Evolutionary conservation across 1,284 basidiomycete species (phyloP), one percentile per base, ranked within the genome.

Genomic region (Megacollybia platyphylla): DNA sequence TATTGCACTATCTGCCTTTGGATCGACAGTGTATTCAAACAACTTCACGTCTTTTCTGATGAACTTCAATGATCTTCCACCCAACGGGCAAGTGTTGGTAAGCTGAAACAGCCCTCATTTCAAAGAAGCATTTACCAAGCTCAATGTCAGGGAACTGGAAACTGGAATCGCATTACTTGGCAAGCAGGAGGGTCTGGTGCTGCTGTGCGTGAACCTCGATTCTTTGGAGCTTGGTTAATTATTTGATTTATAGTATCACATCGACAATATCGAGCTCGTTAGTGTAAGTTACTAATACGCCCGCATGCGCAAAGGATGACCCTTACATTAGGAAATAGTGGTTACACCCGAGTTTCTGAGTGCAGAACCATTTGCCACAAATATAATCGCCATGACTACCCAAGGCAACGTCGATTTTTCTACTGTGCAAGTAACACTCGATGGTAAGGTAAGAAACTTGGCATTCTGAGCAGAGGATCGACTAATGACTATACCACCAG

Each of bases 121-220:
- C 34, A 29, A 26, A 41, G 34, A 13, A 8, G 40, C 24, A 7
- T 18, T 43, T 39, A 39, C 27, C 38, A 15, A 44, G 15, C 9
- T 5, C 31, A 3, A 44, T 40, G 5, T 11, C 26, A 68, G 63
- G 57, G 55, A 28, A 54, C 50, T 44, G 65, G 56, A 17, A 63
- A 58, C n/a, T 70, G 69, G 69, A 64, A 73, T 46, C 65, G 69
- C 43, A 57, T 73, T 37, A 66, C 50, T 42, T 66, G 64, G 53
- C 70, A 73, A 52, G 67, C 61, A n/a, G 60, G 60, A 26, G 62
- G 43, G 7, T 63, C 63, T 47, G 70, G 69, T 10, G 70, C 66
- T 36, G 48, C 54, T 27, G 64, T 66, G 43, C 51, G 62, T 50
- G n/a, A n/a, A 10, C 7, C 13, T 24, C 10, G 15, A 34, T 11